Conservation (phyloP, 2,329 filamentous ascomycete genomes). For the Botryosphaeria dothidea region DNA sequence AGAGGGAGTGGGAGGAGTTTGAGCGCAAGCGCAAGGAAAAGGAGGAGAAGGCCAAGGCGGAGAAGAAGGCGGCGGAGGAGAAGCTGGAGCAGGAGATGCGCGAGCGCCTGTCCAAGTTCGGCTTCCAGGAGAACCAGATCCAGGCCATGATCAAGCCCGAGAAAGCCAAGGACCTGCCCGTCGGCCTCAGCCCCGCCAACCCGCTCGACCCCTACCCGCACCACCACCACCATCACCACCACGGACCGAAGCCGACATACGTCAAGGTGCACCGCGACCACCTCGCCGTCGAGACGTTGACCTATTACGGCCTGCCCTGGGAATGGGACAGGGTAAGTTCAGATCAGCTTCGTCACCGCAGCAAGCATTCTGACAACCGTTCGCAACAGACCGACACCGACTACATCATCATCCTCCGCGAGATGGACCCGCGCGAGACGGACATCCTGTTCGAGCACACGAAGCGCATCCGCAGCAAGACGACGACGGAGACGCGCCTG, state of each 20-base stretch:
- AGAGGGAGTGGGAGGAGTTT: constrained; percentile 44
- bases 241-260: constrained; percentile 44
- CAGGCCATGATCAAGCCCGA: constrained; percentile 50
- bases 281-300: constrained; percentile 48
- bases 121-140: constrained; percentile 50
- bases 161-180: constrained; percentile 39
- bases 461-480: constrained; percentile 42
- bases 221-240: constrained; percentile 19
- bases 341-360: too few species aligned
- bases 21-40: constrained; percentile 42
- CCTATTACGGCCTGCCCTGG: constrained; percentile 51
- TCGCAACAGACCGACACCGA: constrained; percentile 41
- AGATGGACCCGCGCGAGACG: constrained; percentile 50
- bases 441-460: constrained; percentile 55
- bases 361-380: too few species aligned
- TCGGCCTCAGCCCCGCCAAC: constrained; percentile 31
- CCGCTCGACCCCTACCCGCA: constrained; percentile 11
- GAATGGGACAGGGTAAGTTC: constrained; percentile 49
- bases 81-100: constrained; percentile 49
- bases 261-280: constrained; percentile 50
- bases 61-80: constrained; percentile 41
- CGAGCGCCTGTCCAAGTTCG: constrained; percentile 44
- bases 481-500: constrained; percentile 29
- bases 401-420: constrained; percentile 52
- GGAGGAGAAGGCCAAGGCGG: constrained; percentile 43